These are phyloP conservation scores for Pelargonium cotyledonis DNA, from an alignment of 441 rosid genomes.

Conservation along the genomic window DNA sequence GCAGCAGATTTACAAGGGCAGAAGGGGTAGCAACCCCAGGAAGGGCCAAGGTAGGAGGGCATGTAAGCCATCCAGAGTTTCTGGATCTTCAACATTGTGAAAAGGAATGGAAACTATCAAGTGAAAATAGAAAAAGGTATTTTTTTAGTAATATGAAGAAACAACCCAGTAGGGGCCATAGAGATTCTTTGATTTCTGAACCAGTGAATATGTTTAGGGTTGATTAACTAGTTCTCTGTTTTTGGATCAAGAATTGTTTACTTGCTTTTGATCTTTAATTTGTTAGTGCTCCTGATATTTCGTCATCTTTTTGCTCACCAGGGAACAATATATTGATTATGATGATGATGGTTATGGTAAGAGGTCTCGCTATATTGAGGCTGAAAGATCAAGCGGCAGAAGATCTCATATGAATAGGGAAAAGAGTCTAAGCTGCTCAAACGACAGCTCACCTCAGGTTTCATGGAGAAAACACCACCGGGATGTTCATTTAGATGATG, in stretches of 20 bases:
- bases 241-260: neutral
- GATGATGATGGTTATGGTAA: conserved; percentile 18
- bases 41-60: conserved; percentile 15
- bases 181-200: neutral
- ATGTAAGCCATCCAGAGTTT: conserved; percentile 15
- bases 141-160: neutral
- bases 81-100: conserved; percentile 24
- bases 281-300: conserved; percentile 1
- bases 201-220: neutral
- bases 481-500: conserved; percentile 13
- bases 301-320: conserved; percentile 16
- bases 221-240: neutral
- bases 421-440: conserved; percentile 23
- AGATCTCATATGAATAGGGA: conserved; percentile 19
- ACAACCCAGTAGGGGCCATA: neutral
- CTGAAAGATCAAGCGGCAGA: conserved; percentile 19
- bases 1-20: conserved; percentile 31
- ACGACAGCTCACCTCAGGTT: conserved; percentile 25
- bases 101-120: conserved; percentile 23
- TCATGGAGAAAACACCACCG: conserved; percentile 15
- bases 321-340: conserved; percentile 21
- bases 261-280: conserved; percentile 7
- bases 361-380: conserved; percentile 16
- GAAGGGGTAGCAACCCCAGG: conserved; percentile 23
- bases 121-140: conserved; percentile 26